phyloP scores from a whole-genome alignment of 768 basidiomycete genomes.

The Boletus insuetus region DNA sequence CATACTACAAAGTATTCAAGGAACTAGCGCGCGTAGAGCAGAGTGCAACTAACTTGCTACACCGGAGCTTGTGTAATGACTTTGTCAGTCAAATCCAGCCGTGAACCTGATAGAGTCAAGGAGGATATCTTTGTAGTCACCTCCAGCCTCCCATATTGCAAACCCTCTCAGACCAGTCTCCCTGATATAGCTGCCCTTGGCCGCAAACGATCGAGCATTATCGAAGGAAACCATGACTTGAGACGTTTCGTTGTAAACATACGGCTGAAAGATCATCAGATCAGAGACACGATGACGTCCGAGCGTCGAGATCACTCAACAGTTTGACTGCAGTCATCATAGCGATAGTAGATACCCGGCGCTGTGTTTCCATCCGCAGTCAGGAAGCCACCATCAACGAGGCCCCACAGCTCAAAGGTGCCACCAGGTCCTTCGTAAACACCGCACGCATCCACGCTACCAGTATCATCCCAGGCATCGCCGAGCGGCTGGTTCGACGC shows the following conservation, averaged over 20 bases:
- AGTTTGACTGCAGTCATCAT: conserved; percentile 69
- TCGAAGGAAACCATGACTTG: conserved; percentile 67
- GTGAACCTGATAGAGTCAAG: conserved; percentile 49
- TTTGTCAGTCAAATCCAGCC: conserved; percentile 2
- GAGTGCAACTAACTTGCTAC: too few relatives aligned
- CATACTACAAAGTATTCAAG: too few relatives aligned
- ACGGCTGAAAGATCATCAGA: conserved; percentile 47
- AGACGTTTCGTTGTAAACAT: conserved; percentile 55
- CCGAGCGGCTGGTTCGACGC: conserved; percentile 44
- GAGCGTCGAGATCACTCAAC: conserved; percentile 37
- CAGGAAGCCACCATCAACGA: conserved; percentile 57
- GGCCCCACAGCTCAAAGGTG: conserved; percentile 56
- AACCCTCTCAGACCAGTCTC: conserved; percentile 57
- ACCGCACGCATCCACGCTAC: conserved; percentile 56
- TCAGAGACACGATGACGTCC: background rate
- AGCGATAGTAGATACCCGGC: conserved; percentile 50
- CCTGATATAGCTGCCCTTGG: conserved; percentile 62
- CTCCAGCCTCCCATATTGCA: conserved; percentile 69
- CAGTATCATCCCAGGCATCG: conserved; percentile 52
- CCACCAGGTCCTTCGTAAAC: conserved; percentile 45
- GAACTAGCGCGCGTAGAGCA: too few relatives aligned
- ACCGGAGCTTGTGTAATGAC: background rate
- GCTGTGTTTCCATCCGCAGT: conserved; percentile 29
- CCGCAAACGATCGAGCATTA: conserved; percentile 52
- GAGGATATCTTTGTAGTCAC: conserved; percentile 59